phyloP scores from a whole-genome alignment of 805 yeast species.

The Wickerhamomyces chambardii region DNA sequence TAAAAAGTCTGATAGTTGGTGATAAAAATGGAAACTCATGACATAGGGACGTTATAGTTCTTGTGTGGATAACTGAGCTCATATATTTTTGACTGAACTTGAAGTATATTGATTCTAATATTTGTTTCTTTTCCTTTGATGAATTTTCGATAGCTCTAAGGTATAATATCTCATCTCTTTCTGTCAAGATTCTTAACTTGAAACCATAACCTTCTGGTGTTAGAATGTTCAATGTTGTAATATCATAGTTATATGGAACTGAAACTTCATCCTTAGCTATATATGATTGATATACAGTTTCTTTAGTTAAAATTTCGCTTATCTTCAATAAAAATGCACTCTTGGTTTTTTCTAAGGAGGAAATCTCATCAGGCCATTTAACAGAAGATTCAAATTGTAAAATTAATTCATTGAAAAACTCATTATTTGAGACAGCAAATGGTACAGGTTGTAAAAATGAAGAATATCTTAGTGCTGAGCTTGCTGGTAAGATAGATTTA shows the following conservation, averaged over 20 bases:
- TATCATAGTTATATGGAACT: slow-evolving; percentile 55
- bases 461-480: slow-evolving; percentile 68
- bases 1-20: slow-evolving; percentile 76
- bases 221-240: slow-evolving; percentile 52
- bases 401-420: slow-evolving; percentile 72
- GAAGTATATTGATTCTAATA: slow-evolving; percentile 52
- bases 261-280: slow-evolving; percentile 56
- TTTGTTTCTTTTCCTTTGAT: slow-evolving; percentile 47
- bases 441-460: slow-evolving; percentile 78
- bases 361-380: slow-evolving; percentile 93
- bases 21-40: slow-evolving; percentile 67
- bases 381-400: slow-evolving; percentile 83
- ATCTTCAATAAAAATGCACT: slow-evolving; percentile 81
- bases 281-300: slow-evolving; percentile 45
- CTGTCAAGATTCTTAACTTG: slow-evolving; percentile 66
- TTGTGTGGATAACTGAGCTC: slow-evolving; percentile 70
- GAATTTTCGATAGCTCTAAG: slow-evolving; percentile 63
- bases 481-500: slow-evolving; percentile 64
- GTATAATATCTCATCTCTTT: slow-evolving; percentile 72
- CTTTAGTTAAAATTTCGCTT: slow-evolving; percentile 34
- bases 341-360: slow-evolving; percentile 81
- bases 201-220: slow-evolving; percentile 91
- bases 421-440: slow-evolving; percentile 64
- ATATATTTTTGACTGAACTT: slow-evolving; percentile 56
- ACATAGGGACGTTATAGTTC: slow-evolving; percentile 64